Evolutionary conservation across 1,284 basidiomycete genomes (phyloP), one percentile per base, ranked within the genome.

Genomic region (Phellinidium pouzarii): DNA sequence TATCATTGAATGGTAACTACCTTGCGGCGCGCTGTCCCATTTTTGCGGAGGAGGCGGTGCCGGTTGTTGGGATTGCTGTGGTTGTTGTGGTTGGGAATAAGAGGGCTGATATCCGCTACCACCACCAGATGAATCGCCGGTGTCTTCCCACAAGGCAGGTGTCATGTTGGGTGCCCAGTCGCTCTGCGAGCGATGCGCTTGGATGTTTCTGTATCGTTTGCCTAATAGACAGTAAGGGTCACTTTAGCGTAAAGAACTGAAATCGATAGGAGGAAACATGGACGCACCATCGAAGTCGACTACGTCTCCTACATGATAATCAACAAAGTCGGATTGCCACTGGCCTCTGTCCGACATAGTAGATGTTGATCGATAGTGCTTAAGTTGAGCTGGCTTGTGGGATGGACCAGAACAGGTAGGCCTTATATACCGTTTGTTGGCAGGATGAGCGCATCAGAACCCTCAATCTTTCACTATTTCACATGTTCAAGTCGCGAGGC

Each of bases 141-240:
- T 44, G 46, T 71, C 73, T 47, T 77, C 81, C 85, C 85, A 88
- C 31, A 88, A 73, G 6, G 82, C 82, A 29, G 85, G 84, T 1
- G 78, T 79, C 14, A 65, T 58, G 7, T 70, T 62, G 1, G 85
- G 85, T 26, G 77, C 66, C 86, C 85, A 87, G 58, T 84, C 82
- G 29, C 69, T 53, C 80, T 86, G 59, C 48, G 84, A 85, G 44
- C 65, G 68, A 66, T 89, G 86, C 11, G 81, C 69, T 62, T 87
- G 84, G 59, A 87, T 78, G 67, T 82, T 82, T 65, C 78, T 81
- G 71, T 87, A 89, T 48, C 66, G 68, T 58, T 68, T 64, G 26
- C 77, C 84, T 87, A 58, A 31, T 12, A 52, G 48, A 43, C 23
- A 41, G 50, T 38, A 23, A 29, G 38, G 41, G 38, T 4, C 23